Evolutionary conservation across 305 asterid genomes (phyloP), one percentile per base, ranked within the genome.

Genomic region (Lippia alba): DNA sequence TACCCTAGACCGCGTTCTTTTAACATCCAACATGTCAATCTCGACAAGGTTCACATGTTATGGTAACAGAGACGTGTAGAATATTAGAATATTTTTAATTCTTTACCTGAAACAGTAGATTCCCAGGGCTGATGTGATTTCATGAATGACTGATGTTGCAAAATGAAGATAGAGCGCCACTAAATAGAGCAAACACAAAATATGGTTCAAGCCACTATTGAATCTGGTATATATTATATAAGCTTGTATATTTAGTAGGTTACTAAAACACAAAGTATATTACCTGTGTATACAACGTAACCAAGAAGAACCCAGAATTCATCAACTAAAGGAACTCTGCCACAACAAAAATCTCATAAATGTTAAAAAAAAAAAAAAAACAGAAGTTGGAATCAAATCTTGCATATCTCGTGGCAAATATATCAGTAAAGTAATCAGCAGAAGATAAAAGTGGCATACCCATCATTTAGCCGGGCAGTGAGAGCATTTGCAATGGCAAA

Each of bases 401-500:
- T 30, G 17, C 57, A n/a, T 17, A 59, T 48, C 41, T 56, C 49
- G 61, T 15, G 63, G 16, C 39, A 33, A 58, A 63, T 49, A 60
- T 34, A 66, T 44, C 45, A 39, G 33, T 36, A 71, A 33, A 16
- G 18, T 12, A 32, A 58, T 62, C 45, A 50, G 48, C 18, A 33
- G 54, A 50, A 45, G 55, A 70, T 68, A 18, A 74, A 58, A 56
- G 44, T 12, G 20, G 53, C 90, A 32, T 84, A 93, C 98, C 98
- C 97, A 46, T 91, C 96, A 80, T 93, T 91, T 58, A 93, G 89
- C 75, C 81, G 81, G 75, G 96, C 97, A 16, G 96, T 89, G 81
- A 92, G 98, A 44, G 88, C 88, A 81, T 92, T 92, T 75, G 98
- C 98, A 79, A 92, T 81, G 77, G 96, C 96, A 34, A 92, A 77